These are phyloP conservation scores for Onygena corvina DNA, from an alignment of 2,329 filamentous ascomycete species.

Conservation along the genomic window DNA sequence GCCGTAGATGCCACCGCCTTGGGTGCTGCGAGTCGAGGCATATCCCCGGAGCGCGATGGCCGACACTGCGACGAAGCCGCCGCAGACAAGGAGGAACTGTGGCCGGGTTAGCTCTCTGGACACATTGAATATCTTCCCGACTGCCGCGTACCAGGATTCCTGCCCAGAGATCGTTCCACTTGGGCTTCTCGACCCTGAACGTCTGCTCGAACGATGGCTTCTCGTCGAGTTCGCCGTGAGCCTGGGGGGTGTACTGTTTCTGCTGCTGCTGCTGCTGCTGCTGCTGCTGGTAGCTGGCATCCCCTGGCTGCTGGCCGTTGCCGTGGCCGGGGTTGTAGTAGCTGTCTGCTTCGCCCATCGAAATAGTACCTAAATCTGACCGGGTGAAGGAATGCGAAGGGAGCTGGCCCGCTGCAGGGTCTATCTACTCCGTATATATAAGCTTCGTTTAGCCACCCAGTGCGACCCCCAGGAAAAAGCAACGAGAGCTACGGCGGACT, in stretches of 20 bases:
- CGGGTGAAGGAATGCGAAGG: too few relatives aligned
- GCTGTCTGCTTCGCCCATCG: background rate
- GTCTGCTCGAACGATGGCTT: conserved; percentile 55
- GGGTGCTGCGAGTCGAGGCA: conserved; percentile 48
- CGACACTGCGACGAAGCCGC: conserved; percentile 65
- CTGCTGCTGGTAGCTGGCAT: background rate
- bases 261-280: conserved; percentile 1
- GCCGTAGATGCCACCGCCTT: conserved; percentile 63
- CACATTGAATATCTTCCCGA: conserved; percentile 12
- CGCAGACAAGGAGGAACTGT: conserved; percentile 56
- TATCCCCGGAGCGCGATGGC: conserved; percentile 67
- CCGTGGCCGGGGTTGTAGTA: conserved; percentile 1
- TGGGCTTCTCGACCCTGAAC: conserved; percentile 72
- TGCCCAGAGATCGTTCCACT: conserved; percentile 85
- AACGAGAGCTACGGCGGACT: too few relatives aligned
- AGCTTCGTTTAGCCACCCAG: too few relatives aligned
- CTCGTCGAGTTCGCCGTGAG: background rate
- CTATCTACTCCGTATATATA: too few relatives aligned
- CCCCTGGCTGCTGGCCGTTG: conserved; percentile 1
- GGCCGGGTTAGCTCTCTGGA: conserved; percentile 8
- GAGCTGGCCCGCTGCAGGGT: too few relatives aligned
- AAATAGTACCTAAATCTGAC: too few relatives aligned
- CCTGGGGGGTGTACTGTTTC: background rate
- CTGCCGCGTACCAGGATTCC: conserved; percentile 59
- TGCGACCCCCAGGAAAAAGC: too few relatives aligned